These are phyloP conservation scores for Beauveria varroae DNA, from an alignment of 2,329 filamentous ascomycete species.

Conservation along the genomic window DNA sequence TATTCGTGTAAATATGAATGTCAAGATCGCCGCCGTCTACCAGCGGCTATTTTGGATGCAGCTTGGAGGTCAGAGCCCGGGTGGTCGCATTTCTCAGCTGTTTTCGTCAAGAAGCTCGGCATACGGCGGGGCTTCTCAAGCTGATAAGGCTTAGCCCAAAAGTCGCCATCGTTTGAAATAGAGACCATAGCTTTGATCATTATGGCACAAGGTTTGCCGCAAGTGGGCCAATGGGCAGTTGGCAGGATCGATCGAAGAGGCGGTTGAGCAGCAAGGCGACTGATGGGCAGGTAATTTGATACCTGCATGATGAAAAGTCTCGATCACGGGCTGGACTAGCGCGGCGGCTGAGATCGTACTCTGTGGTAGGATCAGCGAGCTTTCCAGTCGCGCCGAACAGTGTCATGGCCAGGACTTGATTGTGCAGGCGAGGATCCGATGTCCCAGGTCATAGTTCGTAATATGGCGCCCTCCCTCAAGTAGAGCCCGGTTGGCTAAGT, in stretches of 20 bases:
- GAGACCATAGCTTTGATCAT: not conserved
- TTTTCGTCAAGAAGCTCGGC: not conserved
- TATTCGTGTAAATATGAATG: not conserved
- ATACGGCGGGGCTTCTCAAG: conserved; percentile 4
- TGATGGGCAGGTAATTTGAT: not conserved
- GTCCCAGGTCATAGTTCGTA: not conserved
- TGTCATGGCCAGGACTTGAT: no score
- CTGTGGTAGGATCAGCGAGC: not conserved
- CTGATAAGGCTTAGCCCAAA: conserved; percentile 7
- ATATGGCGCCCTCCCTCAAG: not conserved
- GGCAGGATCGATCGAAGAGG: not conserved
- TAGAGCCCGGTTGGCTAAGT: conserved; percentile 26
- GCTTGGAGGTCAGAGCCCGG: not conserved
- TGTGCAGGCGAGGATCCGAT: not conserved
- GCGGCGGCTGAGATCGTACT: conserved; percentile 1
- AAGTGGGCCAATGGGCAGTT: not conserved
- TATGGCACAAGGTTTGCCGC: not conserved
- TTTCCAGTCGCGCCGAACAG: not conserved
- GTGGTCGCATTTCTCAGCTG: not conserved
- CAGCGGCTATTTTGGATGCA: not conserved
- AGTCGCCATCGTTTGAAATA: conserved; percentile 1
- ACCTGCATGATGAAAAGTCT: not conserved
- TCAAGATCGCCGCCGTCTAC: not conserved
- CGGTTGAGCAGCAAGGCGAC: not conserved
- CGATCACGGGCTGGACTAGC: conserved; percentile 1